phyloP scores from a whole-genome alignment of 2,329 filamentous ascomycete species.

The Penicillium olsonii region DNA sequence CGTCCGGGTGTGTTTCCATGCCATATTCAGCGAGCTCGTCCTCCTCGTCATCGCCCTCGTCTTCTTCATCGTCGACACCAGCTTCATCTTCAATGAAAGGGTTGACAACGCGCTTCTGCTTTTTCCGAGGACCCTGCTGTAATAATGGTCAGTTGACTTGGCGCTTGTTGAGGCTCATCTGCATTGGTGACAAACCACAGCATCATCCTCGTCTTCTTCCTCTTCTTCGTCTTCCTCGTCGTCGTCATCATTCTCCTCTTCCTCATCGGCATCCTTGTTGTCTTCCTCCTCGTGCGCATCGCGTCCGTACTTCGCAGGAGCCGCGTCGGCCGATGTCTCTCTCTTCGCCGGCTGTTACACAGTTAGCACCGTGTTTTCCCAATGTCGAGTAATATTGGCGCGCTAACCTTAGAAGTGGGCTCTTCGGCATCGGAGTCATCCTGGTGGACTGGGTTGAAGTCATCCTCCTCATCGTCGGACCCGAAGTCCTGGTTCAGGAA shows the following conservation, averaged over 20 bases:
- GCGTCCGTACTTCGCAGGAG: constrained; percentile 39
- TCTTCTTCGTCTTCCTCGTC: constrained; percentile 46
- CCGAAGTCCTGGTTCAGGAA: constrained; percentile 55
- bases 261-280: constrained; percentile 53
- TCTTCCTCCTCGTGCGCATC: constrained; percentile 44
- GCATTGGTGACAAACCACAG: constrained; percentile 45
- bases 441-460: constrained; percentile 82
- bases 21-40: constrained; percentile 84
- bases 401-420: constrained; percentile 27
- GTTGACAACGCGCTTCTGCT: constrained; percentile 76
- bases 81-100: constrained; percentile 97
- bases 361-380: constrained; percentile 25
- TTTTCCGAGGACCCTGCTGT: constrained; percentile 68
- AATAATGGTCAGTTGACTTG: constrained; percentile 14
- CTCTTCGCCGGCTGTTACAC: constrained; percentile 28
- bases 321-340: constrained; percentile 40
- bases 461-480: constrained; percentile 73
- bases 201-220: constrained; percentile 55
- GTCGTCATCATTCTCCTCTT: constrained; percentile 60
- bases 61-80: constrained; percentile 92
- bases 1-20: constrained; percentile 87
- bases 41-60: constrained; percentile 85
- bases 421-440: constrained; percentile 73
- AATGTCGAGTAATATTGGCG: constrained; percentile 2
- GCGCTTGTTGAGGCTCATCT: background rate